These are phyloP conservation scores for Coelastrella sp. DNA, from an alignment of 139 green algal genomes.

Conservation along the genomic window DNA sequence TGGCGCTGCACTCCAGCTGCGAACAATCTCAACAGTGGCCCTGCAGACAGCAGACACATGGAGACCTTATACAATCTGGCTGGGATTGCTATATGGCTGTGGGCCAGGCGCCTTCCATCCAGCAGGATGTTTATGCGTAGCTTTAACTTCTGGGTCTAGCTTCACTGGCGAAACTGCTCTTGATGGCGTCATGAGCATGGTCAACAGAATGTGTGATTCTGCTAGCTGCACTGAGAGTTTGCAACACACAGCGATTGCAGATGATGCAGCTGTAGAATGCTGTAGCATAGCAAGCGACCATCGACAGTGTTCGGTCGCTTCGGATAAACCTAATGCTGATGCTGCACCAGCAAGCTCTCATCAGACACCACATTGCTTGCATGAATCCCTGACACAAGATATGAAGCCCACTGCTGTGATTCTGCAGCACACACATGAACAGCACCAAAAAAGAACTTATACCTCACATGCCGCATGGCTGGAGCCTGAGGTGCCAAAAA, in stretches of 20 bases:
- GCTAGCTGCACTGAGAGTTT: background rate
- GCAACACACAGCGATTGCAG: background rate
- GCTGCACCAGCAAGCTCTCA: too few species aligned
- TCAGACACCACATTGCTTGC: too few species aligned
- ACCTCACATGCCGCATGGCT: background rate
- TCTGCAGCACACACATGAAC: background rate
- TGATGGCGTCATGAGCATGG: too few species aligned
- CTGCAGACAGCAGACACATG: slow-evolving; percentile 12
- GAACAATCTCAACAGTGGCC: slow-evolving; percentile 62
- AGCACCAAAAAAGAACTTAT: background rate
- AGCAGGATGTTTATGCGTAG: slow-evolving; percentile 9
- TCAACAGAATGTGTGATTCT: background rate
- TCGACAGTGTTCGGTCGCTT: too few species aligned
- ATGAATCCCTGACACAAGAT: too few species aligned
- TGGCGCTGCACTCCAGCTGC: slow-evolving; percentile 56
- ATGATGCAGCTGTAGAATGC: too few species aligned
- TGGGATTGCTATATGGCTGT: background rate
- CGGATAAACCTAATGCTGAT: too few species aligned
- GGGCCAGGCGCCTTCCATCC: slow-evolving; percentile 44
- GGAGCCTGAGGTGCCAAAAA: background rate
- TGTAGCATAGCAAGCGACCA: too few species aligned
- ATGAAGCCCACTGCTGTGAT: too few species aligned
- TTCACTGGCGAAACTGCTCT: background rate
- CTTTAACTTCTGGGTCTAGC: slow-evolving; percentile 18
- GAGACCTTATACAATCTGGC: background rate